Evolutionary conservation across 208 protist genomes (phyloP).

Genomic region (Sergeia podlipaevii): DNA sequence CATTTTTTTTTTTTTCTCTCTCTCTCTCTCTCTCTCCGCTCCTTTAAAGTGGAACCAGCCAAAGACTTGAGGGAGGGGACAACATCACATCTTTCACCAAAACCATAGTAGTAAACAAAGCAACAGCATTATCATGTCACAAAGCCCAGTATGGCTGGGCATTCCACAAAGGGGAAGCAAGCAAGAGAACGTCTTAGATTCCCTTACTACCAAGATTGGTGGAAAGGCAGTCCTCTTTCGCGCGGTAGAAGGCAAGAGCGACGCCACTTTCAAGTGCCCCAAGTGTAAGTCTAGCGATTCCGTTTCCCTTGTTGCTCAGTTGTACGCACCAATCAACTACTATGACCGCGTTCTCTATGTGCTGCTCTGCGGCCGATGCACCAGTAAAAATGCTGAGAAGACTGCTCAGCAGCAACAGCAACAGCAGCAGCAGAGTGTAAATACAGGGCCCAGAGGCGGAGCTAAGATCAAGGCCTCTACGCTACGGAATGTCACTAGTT

Average conservation of each 20-base stretch:
- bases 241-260: slow-evolving; percentile 8
- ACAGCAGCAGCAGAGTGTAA: too few relatives aligned
- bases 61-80: too few relatives aligned
- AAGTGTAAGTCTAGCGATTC: slow-evolving; percentile 48
- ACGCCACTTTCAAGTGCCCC: slow-evolving; percentile 60
- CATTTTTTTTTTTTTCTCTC: too few relatives aligned
- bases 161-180: slow-evolving; percentile 21
- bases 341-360: slow-evolving; percentile 87
- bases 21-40: too few relatives aligned
- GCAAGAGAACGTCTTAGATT: slow-evolving; percentile 37
- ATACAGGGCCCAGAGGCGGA: too few relatives aligned
- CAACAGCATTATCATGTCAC: too few relatives aligned
- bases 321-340: slow-evolving; percentile 72
- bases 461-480: too few relatives aligned
- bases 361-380: slow-evolving; percentile 58
- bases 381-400: neutral
- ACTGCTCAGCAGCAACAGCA: too few relatives aligned
- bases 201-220: slow-evolving; percentile 67
- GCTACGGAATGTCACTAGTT: slow-evolving; percentile 19
- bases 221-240: slow-evolving; percentile 63
- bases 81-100: too few relatives aligned
- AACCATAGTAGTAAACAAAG: too few relatives aligned
- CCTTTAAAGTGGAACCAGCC: too few relatives aligned
- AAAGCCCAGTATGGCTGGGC: slow-evolving; percentile 75
- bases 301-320: slow-evolving; percentile 64